phyloP scores from a whole-genome alignment of 2,329 filamentous ascomycete genomes.

The Xylaria digitata region DNA sequence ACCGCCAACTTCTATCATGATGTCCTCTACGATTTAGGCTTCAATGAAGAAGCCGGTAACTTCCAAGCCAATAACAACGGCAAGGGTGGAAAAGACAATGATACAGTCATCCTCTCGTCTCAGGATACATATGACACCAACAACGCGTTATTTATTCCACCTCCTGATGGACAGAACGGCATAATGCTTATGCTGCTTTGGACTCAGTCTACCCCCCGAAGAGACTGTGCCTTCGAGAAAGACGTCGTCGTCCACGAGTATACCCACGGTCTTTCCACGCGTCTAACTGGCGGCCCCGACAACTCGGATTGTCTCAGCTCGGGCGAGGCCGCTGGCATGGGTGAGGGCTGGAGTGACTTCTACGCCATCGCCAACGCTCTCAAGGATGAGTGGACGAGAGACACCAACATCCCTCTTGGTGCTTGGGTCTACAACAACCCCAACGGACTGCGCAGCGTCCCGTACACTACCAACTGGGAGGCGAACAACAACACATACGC shows the following conservation, averaged over 20 bases:
- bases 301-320: conserved; percentile 60
- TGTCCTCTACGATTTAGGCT: conserved; percentile 66
- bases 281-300: conserved; percentile 67
- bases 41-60: conserved; percentile 68
- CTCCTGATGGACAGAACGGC: conserved; percentile 61
- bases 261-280: conserved; percentile 66
- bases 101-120: conserved; percentile 65
- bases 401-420: conserved; percentile 58
- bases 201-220: conserved; percentile 58
- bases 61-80: conserved; percentile 68
- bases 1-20: conserved; percentile 70
- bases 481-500: conserved; percentile 60
- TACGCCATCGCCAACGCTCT: conserved; percentile 60
- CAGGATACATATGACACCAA: conserved; percentile 66
- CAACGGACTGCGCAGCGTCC: conserved; percentile 56
- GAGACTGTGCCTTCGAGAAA: conserved; percentile 68
- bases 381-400: conserved; percentile 56
- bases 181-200: conserved; percentile 72
- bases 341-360: conserved; percentile 64
- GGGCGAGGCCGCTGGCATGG: conserved; percentile 60
- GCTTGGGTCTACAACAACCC: conserved; percentile 56
- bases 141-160: conserved; percentile 62
- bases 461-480: conserved; percentile 58
- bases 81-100: conserved; percentile 61
- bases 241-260: conserved; percentile 72